Evolutionary conservation across 345 rosid genomes (phyloP), one percentile per base, ranked within the genome.

Genomic region (Mangifera indica): DNA sequence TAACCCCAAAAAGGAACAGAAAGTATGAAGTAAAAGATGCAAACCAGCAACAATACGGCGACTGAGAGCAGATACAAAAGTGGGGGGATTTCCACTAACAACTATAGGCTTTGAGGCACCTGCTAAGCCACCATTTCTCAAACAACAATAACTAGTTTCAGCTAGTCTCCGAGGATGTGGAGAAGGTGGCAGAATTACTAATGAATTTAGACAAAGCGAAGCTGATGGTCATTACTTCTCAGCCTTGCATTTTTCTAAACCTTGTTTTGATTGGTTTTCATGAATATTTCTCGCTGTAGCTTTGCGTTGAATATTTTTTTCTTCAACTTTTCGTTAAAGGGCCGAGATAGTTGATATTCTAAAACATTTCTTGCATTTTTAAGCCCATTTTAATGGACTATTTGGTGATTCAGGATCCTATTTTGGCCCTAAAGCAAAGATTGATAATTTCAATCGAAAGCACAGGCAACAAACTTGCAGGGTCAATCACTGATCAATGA

Each of bases 11-110:
- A 60, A 60, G 32, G 32, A 29, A 29, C 1, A 29, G 32, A 29
- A 29, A 29, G 21, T 12, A 53, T 15, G 53, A 59, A 48, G 57
- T 0, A 15, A 40, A 67, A 17, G 57, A 51, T 46, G 79, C 80
- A 26, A 72, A 91, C 97, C 94, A 60, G 98, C 98, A 49, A 91
- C 80, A 17, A 93, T 90, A 60, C 98, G 97, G 54, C 97, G 94
- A 75, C 80, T 83, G 53, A 97, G 98, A 65, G 97, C 98, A 69
- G 97, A 93, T 22, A 91, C 94, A 61, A 83, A 88, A 76, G 96
- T 91, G 67, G 97, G 93, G 75, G 96, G 91, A 70, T 84, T 86
- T 72, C 98, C 98, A 62, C 67, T 83, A 53, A 85, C 74, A 57
- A 87, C 85, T 57, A 93, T 87, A 24, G 98, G 94, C 76, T 88